Percentiles rank a stretch among this genome's conserved stretches.
Evolutionary conservation across 306 rosid genomes (phyloP).

Genomic region (Urtica urens): DNA sequence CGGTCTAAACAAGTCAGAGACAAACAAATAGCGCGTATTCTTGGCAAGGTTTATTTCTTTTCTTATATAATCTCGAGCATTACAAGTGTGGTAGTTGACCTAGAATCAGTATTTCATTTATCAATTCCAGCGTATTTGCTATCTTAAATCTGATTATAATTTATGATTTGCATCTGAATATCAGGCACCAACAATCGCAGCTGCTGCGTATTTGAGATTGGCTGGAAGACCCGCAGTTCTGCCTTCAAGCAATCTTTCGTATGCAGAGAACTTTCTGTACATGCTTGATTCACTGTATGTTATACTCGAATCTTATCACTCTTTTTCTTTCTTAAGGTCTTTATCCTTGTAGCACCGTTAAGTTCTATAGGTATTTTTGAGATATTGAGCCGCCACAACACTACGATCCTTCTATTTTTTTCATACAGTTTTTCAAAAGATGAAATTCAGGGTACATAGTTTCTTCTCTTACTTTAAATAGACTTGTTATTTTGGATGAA

Average conservation of each 20-base stretch:
- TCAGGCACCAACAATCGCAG: slow-evolving; percentile 82
- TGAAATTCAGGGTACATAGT: too few relatives aligned
- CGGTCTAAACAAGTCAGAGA: slow-evolving; percentile 75
- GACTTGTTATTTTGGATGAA: slow-evolving; percentile 7
- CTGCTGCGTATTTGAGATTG: slow-evolving; percentile 69
- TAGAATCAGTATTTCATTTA: neutral
- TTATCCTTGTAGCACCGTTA: neutral
- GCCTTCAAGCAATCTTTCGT: slow-evolving; percentile 70
- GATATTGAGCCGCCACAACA: too few relatives aligned
- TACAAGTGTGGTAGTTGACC: neutral
- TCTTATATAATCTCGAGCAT: neutral
- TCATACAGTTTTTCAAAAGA: too few relatives aligned
- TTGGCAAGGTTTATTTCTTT: slow-evolving; percentile 57
- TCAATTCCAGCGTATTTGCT: slow-evolving; percentile 8
- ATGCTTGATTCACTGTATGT: slow-evolving; percentile 89
- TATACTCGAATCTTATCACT: neutral
- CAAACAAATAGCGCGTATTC: slow-evolving; percentile 72
- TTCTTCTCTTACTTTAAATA: neutral
- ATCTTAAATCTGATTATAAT: slow-evolving; percentile 3
- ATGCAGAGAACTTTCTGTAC: slow-evolving; percentile 75
- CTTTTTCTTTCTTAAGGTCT: neutral
- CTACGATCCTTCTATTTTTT: too few relatives aligned
- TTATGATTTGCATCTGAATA: slow-evolving; percentile 1
- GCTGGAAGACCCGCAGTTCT: slow-evolving; percentile 90
- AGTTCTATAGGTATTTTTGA: neutral